Conservation (phyloP, 352 stramenopile genomes). For the Globisporangium recalcitrans region DNA sequence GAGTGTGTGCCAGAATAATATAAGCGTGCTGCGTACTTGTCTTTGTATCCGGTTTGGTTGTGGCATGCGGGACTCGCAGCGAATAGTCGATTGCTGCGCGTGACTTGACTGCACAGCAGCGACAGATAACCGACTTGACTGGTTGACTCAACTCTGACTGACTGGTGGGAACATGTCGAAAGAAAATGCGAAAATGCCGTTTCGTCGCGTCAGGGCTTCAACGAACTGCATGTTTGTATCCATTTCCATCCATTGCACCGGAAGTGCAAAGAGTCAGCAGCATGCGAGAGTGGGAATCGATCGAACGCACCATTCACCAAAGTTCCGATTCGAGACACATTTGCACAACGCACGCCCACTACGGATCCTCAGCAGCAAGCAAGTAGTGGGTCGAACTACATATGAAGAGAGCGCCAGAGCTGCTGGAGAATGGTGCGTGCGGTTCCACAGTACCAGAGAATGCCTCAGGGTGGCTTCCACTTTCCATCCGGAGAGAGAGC, state of each 20-base stretch:
- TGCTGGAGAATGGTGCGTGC: background rate
- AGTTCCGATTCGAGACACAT: background rate
- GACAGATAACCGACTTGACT: background rate
- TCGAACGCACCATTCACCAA: background rate
- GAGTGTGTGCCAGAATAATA: conserved; percentile 9
- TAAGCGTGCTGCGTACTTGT: conserved; percentile 10
- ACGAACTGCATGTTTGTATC: conserved; percentile 6
- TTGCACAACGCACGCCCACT: background rate
- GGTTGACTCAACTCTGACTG: background rate
- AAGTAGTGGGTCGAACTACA: background rate
- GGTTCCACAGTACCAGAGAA: background rate
- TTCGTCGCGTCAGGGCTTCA: background rate
- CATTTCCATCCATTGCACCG: background rate
- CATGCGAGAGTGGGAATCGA: background rate
- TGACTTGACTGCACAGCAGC: background rate
- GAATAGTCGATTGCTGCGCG: background rate
- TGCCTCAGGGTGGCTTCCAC: background rate
- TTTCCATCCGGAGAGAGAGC: background rate
- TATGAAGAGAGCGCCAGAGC: background rate
- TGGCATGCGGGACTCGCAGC: background rate
- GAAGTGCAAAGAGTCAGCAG: background rate
- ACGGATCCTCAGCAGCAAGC: background rate
- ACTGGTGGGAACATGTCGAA: background rate
- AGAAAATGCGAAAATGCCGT: background rate
- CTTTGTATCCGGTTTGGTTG: background rate